phyloP scores from a whole-genome alignment of 148 eudicot species.

The Arbutus unedo region DNA sequence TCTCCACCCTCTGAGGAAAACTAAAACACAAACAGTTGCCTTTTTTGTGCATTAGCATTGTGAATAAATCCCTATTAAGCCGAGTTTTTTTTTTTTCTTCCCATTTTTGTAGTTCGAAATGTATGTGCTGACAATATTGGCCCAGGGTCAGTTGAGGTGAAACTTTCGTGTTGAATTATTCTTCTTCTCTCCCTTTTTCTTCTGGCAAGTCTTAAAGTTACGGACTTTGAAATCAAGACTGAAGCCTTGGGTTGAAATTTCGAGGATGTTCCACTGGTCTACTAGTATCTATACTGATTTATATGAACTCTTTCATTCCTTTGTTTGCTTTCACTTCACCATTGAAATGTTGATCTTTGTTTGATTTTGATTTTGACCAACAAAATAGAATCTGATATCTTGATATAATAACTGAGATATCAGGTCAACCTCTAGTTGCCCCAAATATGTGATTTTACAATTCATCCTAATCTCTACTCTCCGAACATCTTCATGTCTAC shows the following conservation, averaged over 20 bases:
- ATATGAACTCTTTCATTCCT: no score
- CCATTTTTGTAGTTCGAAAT: neutral
- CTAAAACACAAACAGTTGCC: neutral
- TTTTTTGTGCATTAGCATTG: neutral
- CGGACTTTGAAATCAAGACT: neutral
- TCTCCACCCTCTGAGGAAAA: conserved; percentile 2
- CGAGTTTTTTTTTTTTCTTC: neutral
- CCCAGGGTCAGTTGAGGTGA: neutral
- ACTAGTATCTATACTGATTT: neutral
- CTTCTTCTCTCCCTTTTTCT: neutral
- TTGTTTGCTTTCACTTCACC: no score
- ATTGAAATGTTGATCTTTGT: no score
- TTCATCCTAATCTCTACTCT: no score
- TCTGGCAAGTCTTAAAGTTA: neutral
- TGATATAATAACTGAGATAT: no score
- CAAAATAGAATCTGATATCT: no score
- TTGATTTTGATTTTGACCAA: no score
- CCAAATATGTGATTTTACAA: no score
- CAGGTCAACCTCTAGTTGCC: no score
- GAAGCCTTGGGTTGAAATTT: neutral
- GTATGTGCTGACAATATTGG: neutral
- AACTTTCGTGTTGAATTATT: neutral
- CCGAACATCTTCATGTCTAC: no score
- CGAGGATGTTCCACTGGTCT: neutral
- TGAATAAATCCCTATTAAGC: neutral